Base-by-base conservation (phyloP, 2,329 filamentous ascomycete species). In the Fusarium sp. region DNA sequence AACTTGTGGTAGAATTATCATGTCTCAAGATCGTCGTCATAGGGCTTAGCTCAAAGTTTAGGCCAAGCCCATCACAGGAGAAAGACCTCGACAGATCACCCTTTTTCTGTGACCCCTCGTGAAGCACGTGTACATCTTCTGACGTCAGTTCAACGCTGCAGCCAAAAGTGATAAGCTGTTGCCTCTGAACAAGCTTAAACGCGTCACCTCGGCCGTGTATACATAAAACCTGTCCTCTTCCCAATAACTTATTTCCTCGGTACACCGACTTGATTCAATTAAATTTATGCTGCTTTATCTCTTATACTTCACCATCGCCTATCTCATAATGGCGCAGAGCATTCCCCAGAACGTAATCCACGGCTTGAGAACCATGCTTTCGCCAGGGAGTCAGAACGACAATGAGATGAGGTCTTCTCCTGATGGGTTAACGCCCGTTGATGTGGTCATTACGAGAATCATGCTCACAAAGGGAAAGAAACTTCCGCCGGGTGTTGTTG, bases 401-500 rank as follows among this genome's bases (percentile, higher is more conserved):
- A 54, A 61, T n/a, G 61, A 52, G 26, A 35, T 32, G 9, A 33
- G 41, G 2, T 32, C 20, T 9, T 42, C 57, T 15, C 17, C 41
- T 14, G 78, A 73, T 61, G 70, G 80, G 17, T 85, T 87, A 2
- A 81, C 78, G 0, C 77, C 84, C 7, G 76, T 81, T 42, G 88
- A 91, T 75, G 84, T 90, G 3, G 67, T 84, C 5, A 76, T 85
- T 2, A 83, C 85, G 14, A 87, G 86, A 57, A 74, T 81, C 15
- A 82, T 87, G 76, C 75, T 91, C n/a, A 75, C 73, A 30, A 81
- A 82, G 56, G 80, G 78, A 14, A 78, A 79, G 10, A 76, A 76
- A 5, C 79, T 91, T 3, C 89, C 89, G 1, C 77, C 82, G 3
- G 89, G 91, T 65, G 64, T 91, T 0, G 80, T 89, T 40, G 85